Conservation (phyloP, 371 early-diverging fungal genomes). For the Blakeslea trispora region DNA sequence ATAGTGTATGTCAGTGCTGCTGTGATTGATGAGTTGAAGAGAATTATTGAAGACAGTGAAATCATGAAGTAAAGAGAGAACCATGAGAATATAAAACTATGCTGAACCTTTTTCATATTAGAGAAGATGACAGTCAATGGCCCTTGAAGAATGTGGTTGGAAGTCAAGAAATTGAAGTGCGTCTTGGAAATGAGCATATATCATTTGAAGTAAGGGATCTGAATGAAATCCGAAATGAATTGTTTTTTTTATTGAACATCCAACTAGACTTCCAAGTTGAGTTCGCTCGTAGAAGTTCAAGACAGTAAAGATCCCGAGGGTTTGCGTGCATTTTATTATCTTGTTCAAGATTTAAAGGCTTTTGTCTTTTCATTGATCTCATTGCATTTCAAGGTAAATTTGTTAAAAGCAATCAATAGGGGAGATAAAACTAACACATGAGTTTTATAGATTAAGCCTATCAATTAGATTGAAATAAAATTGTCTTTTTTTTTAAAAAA, state of each 20-base stretch:
- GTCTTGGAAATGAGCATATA: conserved; percentile 87
- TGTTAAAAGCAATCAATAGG: background rate
- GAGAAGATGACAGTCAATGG: conserved; percentile 93
- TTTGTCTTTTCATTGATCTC: conserved; percentile 93
- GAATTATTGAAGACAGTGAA: conserved; percentile 88
- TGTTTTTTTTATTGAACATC: background rate
- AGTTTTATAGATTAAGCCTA: conserved; percentile 50
- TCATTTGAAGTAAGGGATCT: conserved; percentile 87
- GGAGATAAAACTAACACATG: conserved; percentile 10
- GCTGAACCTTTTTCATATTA: conserved; percentile 30
- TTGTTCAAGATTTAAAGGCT: conserved; percentile 97
- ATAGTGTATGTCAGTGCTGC: conserved; percentile 79
- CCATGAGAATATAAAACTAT: no score
- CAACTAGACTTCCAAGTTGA: conserved; percentile 84
- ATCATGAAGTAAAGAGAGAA: conserved; percentile 74
- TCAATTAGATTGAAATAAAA: conserved; percentile 27
- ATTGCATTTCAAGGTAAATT: conserved; percentile 91
- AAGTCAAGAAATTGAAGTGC: conserved; percentile 92
- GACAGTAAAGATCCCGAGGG: conserved; percentile 94
- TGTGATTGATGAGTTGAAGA: conserved; percentile 83
- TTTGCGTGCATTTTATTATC: conserved; percentile 90
- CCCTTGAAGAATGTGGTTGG: conserved; percentile 91
- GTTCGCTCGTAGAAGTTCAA: conserved; percentile 89
- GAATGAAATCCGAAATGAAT: no score
- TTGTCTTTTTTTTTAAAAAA: conserved; percentile 1